Evolutionary conservation across 163 green algal genomes (phyloP), one percentile per base, ranked within the genome.

Genomic region (Coccomyxa subellipsoidea): DNA sequence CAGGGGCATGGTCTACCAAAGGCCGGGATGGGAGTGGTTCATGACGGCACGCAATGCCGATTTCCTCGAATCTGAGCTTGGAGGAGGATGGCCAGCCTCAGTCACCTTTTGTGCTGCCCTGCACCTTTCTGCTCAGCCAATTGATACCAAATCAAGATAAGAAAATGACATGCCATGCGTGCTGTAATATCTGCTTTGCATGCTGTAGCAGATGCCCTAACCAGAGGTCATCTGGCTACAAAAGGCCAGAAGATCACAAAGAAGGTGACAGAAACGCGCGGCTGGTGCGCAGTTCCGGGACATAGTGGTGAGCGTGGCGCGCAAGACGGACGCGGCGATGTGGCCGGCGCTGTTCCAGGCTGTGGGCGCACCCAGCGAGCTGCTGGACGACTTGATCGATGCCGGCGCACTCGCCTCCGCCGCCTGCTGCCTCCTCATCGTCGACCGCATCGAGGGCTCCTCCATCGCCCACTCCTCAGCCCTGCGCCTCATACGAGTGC

Each of bases 271-370:
- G 40, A 18, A 12, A 7, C 23, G 47, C 21, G 2, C 32, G 66
- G 66, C 66, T 73, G 66, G 27, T 27, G 29, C 47, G 71, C 88
- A 91, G 82, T 90, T 88, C 54, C 83, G 86, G 0, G 92, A 97
- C 53, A 88, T 96, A 25, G 90, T 97, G 47, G 93, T 98, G 0
- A 91, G 84, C 38, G 94, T 98, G 34, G 91, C 92, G 34, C 90
- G 95, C 81, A 98, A 98, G 88, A 98, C 94, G 12, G 95, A 98
- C 84, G 93, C 93, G 0, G 70, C 87, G 34, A 90, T 97, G 80
- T 98, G 95, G 95, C 94, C 94, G 15, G 80, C 92, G 40, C 91
- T 98, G n/a, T 98, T 98, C 85, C 85, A 83, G 7, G 95, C 94
- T 0, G 92, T 95, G 31, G 95, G 95, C 79, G 85, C 81, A 25